These are phyloP conservation scores for Danielozyma ontarioensis DNA, from an alignment of 805 yeast genomes.

Conservation along the genomic window DNA sequence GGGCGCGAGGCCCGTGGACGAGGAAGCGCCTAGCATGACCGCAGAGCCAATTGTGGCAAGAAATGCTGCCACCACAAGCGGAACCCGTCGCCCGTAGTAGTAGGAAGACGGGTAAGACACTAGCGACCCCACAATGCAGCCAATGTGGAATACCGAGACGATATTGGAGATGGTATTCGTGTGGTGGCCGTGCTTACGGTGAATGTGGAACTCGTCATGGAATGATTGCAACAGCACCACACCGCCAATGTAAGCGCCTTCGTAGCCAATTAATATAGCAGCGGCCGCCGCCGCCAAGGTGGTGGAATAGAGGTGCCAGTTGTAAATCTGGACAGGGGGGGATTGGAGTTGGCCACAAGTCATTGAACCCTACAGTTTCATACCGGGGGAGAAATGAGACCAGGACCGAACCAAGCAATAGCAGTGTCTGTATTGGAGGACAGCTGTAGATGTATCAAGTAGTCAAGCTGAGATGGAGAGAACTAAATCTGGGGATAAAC, in stretches of 20 bases:
- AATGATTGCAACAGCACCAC: slow-evolving; percentile 31
- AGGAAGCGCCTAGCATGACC: slow-evolving; percentile 28
- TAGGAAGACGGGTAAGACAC: slow-evolving; percentile 31
- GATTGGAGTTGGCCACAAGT: too few species aligned
- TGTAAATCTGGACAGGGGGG: too few species aligned
- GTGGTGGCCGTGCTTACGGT: too few species aligned
- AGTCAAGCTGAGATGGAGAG: too few species aligned
- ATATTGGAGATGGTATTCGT: slow-evolving; percentile 17
- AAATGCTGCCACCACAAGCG: slow-evolving; percentile 27
- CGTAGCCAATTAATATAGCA: slow-evolving; percentile 37
- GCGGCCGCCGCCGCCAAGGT: slow-evolving; percentile 34
- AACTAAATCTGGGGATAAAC: too few species aligned
- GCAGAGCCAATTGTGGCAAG: slow-evolving; percentile 32
- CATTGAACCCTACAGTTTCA: too few species aligned
- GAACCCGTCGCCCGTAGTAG: slow-evolving; percentile 27
- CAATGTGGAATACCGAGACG: slow-evolving; percentile 36
- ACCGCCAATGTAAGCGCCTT: slow-evolving; percentile 38
- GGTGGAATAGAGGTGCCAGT: slow-evolving; percentile 17
- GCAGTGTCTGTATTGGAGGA: too few species aligned
- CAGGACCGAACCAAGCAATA: too few species aligned
- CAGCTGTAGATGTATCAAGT: too few species aligned
- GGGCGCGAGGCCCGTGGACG: slow-evolving; percentile 26
- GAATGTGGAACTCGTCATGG: slow-evolving; percentile 27
- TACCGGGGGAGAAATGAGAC: too few species aligned
- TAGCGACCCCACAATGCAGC: slow-evolving; percentile 36